Base-by-base conservation (phyloP, 1,284 basidiomycete genomes). In the Ceratobasidium sp. region DNA sequence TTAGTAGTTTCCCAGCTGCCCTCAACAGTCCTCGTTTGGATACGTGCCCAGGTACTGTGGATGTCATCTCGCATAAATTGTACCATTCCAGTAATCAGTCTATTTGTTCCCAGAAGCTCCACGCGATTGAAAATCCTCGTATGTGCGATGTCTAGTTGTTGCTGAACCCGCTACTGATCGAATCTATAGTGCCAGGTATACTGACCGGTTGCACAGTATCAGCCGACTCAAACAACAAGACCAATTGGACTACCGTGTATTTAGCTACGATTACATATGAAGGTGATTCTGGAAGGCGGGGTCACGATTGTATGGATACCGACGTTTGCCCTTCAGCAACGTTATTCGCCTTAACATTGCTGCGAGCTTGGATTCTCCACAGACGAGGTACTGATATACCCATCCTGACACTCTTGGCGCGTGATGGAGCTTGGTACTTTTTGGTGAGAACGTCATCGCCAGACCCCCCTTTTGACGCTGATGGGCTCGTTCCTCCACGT, bases 391-490 rank as follows among this genome's bases (percentile, higher is more conserved):
- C 25, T 49, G 71, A 51, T 17, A 71, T 43, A 15, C 71, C 71
- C 15, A 66, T 75, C 7, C 44, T 75, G 51, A 66, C 62, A 2
- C 51, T 75, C 22, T 34, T 75, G 32, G 66, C 71, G 4, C 40
- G 71, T 17, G 71, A 75, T 34, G 71, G 71, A 8, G 71, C 71
- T 22, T 75, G 71, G 71, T 75, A 75, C 32, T 75, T 75, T 25
- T n/a, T 75, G 34, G 71, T 75, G 17, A 34, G 71, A 34, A n/a
- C 40, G 29, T 34, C 32, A 7, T 11, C 9, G 15, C 37, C 17
- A 29, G 37, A 43, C 13, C 2, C 11, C n/a, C 32, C 22, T 68
- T 15, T 43, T 1, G 17, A 22, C 3, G 13, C 34, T 62, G n/a
- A 37, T 62, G 3, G 13, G 9, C 19, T 22, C 29, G 19, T 52